A percentile compares a stretch with the other conserved stretches of the same genome.
These are phyloP conservation scores for Cyphellophora attinorum DNA, from an alignment of 2,329 filamentous ascomycete genomes.

Conservation along the genomic window DNA sequence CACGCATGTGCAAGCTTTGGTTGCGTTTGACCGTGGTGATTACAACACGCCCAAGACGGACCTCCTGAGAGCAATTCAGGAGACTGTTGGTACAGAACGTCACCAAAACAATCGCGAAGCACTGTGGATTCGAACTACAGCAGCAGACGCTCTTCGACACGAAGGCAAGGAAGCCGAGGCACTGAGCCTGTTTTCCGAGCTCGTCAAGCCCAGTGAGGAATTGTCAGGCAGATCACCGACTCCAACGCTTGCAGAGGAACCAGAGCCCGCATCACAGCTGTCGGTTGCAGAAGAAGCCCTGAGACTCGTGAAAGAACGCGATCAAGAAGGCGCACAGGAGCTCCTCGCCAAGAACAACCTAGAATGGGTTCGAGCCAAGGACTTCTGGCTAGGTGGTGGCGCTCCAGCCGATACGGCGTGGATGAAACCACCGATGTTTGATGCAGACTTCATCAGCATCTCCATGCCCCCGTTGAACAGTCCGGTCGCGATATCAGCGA, in stretches of 20 bases:
- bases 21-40: conserved; percentile 2
- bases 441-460: too few species aligned
- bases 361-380: conserved; percentile 2
- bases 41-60: conserved; percentile 1
- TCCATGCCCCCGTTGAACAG: too few species aligned
- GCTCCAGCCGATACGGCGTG: not conserved
- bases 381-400: conserved; percentile 3
- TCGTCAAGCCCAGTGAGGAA: not conserved
- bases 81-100: not conserved
- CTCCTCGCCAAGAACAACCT: conserved; percentile 1
- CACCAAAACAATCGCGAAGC: conserved; percentile 5
- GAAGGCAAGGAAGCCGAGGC: conserved; percentile 3
- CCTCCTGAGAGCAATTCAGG: conserved; percentile 1
- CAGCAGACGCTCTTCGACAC: conserved; percentile 3
- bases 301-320: conserved; percentile 2
- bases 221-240: not conserved
- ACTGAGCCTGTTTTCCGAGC: conserved; percentile 6
- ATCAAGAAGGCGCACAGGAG: conserved; percentile 1
- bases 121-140: conserved; percentile 4
- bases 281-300: conserved; percentile 3
- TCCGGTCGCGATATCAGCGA: too few species aligned
- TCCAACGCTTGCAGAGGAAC: conserved; percentile 1
- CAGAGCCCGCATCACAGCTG: conserved; percentile 3
- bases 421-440: too few species aligned
- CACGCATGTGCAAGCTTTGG: conserved; percentile 1